A percentile compares a stretch with the other conserved stretches of the same genome.
Evolutionary conservation across 164 flowering plant genomes (phyloP).

Genomic region (Magnolia sinica): DNA sequence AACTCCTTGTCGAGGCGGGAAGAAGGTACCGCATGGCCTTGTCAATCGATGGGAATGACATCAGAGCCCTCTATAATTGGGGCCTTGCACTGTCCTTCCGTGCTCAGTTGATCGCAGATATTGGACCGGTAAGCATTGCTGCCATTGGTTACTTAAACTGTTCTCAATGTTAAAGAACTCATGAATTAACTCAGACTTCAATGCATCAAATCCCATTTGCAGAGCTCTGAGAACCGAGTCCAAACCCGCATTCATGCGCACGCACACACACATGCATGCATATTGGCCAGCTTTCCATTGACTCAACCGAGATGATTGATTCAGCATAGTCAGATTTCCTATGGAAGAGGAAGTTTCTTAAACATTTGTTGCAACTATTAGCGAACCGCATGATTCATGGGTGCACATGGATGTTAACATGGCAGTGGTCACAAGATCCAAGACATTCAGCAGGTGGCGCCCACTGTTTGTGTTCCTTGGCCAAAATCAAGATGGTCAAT

Average conservation of each 20-base stretch:
- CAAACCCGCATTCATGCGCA: not conserved
- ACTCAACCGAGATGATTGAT: not conserved
- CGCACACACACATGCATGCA: not conserved
- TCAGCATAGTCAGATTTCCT: not conserved
- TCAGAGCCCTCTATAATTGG: slow-evolving; percentile 87
- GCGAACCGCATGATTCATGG: too few relatives aligned
- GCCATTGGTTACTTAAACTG: not conserved
- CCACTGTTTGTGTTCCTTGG: not conserved
- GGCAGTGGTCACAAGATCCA: too few relatives aligned
- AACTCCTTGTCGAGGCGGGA: slow-evolving; percentile 86
- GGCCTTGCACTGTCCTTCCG: slow-evolving; percentile 93
- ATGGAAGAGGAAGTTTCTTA: too few relatives aligned
- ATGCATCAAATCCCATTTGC: not conserved
- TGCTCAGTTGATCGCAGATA: slow-evolving; percentile 87
- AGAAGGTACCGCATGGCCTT: slow-evolving; percentile 72
- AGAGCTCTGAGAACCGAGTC: not conserved
- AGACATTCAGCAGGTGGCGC: too few relatives aligned
- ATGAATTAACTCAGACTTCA: not conserved
- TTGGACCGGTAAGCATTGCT: slow-evolving; percentile 74
- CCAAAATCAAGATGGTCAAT: not conserved
- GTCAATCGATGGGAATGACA: slow-evolving; percentile 79
- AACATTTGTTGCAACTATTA: too few relatives aligned
- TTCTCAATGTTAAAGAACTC: not conserved
- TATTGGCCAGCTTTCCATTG: not conserved
- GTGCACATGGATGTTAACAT: too few relatives aligned